Evolutionary conservation across 495 filamentous ascomycete species (phyloP).

Genomic region (Penicillium paradoxum): DNA sequence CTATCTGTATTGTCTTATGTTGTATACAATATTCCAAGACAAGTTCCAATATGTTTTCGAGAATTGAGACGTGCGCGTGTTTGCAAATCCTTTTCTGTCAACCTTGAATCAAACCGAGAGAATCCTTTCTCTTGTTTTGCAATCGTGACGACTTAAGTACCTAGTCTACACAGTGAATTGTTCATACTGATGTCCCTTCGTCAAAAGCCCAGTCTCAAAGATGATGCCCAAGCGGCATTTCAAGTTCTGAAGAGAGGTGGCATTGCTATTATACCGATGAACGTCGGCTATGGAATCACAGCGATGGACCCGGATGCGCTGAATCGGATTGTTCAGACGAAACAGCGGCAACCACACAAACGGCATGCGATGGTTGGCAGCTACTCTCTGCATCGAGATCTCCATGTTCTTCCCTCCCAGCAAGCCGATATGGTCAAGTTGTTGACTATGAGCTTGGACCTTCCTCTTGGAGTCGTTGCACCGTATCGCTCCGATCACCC

Average conservation of each 20-base stretch:
- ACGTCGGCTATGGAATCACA: constrained; percentile 23
- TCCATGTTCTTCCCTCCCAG: constrained; percentile 12
- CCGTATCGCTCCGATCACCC: constrained; percentile 19
- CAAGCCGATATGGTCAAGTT: constrained; percentile 15
- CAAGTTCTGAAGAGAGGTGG: constrained; percentile 17
- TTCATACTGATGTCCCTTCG: background rate
- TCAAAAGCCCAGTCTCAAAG: background rate
- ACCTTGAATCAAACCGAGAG: no score
- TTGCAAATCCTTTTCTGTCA: no score
- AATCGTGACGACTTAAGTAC: no score
- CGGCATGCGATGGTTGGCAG: constrained; percentile 24
- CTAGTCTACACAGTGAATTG: background rate
- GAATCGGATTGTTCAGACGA: constrained; percentile 14
- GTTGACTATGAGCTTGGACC: constrained; percentile 15
- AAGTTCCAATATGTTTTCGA: no score
- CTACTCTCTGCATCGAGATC: constrained; percentile 15
- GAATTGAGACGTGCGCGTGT: no score
- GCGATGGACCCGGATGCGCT: constrained; percentile 13
- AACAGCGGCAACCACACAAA: constrained; percentile 20
- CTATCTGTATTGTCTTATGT: no score
- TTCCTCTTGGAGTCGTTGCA: constrained; percentile 23
- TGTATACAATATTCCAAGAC: no score
- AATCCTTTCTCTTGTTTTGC: no score
- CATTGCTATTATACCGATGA: constrained; percentile 23
- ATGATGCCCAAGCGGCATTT: constrained; percentile 22